Base-by-base conservation (phyloP, 495 filamentous ascomycete species). In the Aspergillus taichungensis region DNA sequence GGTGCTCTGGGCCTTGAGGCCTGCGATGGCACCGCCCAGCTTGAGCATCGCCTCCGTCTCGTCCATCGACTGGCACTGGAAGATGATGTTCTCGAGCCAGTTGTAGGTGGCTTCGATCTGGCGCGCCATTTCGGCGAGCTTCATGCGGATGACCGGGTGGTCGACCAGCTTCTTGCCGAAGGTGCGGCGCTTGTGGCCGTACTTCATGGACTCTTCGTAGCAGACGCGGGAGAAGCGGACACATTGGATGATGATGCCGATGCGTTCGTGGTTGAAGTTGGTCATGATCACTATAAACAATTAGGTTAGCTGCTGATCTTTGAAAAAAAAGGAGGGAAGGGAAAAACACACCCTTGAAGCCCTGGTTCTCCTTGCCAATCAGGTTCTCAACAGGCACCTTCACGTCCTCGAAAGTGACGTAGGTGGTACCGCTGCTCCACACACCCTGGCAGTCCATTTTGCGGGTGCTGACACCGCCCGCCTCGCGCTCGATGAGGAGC, bases 381-480 rank as follows among this genome's bases (percentile, higher is more conserved):
- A 98, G 64, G 73, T 98, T 98, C 73, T 94, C 92, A 11, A 97
- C 92, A 11, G 92, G 92, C 3, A 98, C 92, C 71, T 96, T 96
- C 58, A 95, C 89, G 60, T 98, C 92, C 63, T 98, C 92, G 49
- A 96, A 97, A 35, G 90, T 95, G 62, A 98, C 80, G 65, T 96
- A 98, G 29, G 92, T 94, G 8, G 92, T 98, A 28, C 92, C 92
- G 52, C 79, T 85, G 45, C 85, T 86, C 85, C 88, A 92, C 36
- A 98, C 91, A 68, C 92, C 92, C 65, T 95, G 90, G 74, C 92
- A 98, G 66, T 97, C 91, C 92, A 97, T 98, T 53, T 84, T 81
- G 29, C 92, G 77, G 11, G 92, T 97, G 54, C 80, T 86, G 39
- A 97, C 91, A 55, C 91, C 91, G 51, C 80, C 84, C 35, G 74